A percentile compares a stretch with the other conserved stretches of the same genome.
These are phyloP conservation scores for Leccinum pachyderme DNA, from an alignment of 1,284 basidiomycete species.

Conservation along the genomic window DNA sequence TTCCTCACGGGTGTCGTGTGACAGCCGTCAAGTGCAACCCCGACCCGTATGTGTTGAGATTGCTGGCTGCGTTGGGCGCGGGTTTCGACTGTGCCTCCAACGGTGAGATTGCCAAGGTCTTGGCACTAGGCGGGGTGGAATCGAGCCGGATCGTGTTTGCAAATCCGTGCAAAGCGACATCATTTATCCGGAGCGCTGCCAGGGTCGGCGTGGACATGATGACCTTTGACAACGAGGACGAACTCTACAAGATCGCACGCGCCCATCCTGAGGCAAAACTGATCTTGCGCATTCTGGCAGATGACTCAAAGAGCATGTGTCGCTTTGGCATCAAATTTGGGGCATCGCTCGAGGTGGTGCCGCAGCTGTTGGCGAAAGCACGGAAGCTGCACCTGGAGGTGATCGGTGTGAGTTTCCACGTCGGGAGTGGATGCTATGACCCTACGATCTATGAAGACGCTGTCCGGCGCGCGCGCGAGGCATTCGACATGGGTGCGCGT, in stretches of 20 bases:
- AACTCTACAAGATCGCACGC: constrained; percentile 93
- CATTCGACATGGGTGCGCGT: constrained; percentile 86
- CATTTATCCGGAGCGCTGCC: constrained; percentile 87
- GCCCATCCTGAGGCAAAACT: constrained; percentile 83
- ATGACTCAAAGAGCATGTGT: constrained; percentile 94
- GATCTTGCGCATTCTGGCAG: constrained; percentile 92
- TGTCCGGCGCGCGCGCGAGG: constrained; percentile 76
- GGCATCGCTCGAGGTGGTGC: constrained; percentile 84
- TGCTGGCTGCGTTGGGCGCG: constrained; percentile 86
- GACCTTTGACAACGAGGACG: constrained; percentile 99
- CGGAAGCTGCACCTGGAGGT: constrained; percentile 82
- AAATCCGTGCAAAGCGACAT: constrained; percentile 97
- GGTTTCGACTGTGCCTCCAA: constrained; percentile 99
- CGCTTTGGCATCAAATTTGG: constrained; percentile 96
- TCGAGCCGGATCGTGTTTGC: constrained; percentile 92
- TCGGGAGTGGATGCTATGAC: constrained; percentile 96
- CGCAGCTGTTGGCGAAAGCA: constrained; percentile 78
- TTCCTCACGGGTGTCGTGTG: constrained; percentile 20
- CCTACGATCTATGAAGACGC: constrained; percentile 89
- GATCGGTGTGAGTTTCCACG: constrained; percentile 96
- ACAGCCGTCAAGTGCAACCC: constrained; percentile 74
- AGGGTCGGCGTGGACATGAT: constrained; percentile 83
- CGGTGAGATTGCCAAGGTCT: constrained; percentile 85
- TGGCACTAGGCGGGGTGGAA: constrained; percentile 68
- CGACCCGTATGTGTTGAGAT: constrained; percentile 88